Base-by-base conservation (phyloP, 2,329 filamentous ascomycete species). In the Alternaria sp. region DNA sequence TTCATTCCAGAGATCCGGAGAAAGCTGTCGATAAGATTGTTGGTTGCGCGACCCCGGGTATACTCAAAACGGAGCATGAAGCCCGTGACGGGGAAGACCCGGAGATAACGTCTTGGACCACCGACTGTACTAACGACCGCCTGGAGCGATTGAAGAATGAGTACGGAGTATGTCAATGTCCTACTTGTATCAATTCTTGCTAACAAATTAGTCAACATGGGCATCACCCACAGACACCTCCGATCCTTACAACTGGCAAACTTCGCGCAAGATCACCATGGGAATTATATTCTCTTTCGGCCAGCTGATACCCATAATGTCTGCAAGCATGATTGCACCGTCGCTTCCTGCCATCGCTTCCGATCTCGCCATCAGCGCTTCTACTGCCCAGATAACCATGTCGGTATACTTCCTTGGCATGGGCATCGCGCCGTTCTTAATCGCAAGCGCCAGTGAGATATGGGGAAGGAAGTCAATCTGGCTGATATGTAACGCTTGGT, bases 241-340 rank as follows among this genome's bases (percentile, higher is more conserved):
- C 5, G 77, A 80, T 45, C 78, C 79, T 28, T 69, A 69, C 56
- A 79, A 78, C 55, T 81, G 78, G 66, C 68, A 5, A 17, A 25
- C 11, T 57, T 66, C 19, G 40, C 57, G 8, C 25, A 76, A 76
- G 54, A 65, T 74, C 43, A 64, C 72, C 17, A 32, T 46, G 25
- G 47, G 32, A 10, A 45, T 46, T 11, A 58, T 61, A 25, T 57
- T 66, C 54, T 67, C 65, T 3, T 59, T 62, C 19, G 62, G 65
- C 12, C 65, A 67, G 26, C 60, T 69, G 19, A 64, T 69, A 5
- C 60, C 67, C n/a, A 62, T 66, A 50, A 67, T 68, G 62, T 65
- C 62, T 10, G 62, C 67, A 3, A 61, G 55, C 25, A 68, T 69
- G 65, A 67, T 69, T 5, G 62, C 65, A 12, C 57, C 67, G 1